phyloP scores from a whole-genome alignment of 1,284 basidiomycete species.

The Taiwanofungus camphoratus region DNA sequence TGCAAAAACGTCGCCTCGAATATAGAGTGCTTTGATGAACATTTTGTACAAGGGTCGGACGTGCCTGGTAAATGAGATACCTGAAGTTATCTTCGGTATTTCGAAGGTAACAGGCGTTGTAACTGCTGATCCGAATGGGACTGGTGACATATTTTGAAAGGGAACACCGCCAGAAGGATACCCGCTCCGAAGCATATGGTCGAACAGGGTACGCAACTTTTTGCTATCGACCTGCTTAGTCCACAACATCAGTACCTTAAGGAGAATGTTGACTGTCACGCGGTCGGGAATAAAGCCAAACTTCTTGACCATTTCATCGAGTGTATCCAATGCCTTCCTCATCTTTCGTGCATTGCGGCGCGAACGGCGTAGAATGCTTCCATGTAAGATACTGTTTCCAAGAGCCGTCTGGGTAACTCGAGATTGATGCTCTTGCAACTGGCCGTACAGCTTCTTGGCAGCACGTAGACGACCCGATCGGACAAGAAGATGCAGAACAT shows the following conservation, averaged over 20 bases:
- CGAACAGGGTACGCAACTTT: slow-evolving; percentile 51
- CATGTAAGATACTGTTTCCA: slow-evolving; percentile 53
- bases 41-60: slow-evolving; percentile 60
- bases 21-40: slow-evolving; percentile 60
- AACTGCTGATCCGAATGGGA: slow-evolving; percentile 14
- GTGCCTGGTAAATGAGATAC: slow-evolving; percentile 49
- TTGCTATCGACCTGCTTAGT: slow-evolving; percentile 31
- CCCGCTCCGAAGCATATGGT: slow-evolving; percentile 49
- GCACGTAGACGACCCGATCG: slow-evolving; percentile 21
- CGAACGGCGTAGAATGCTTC: slow-evolving; percentile 27
- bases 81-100: slow-evolving; percentile 30
- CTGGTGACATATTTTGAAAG: slow-evolving; percentile 30
- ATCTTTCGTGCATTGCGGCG: slow-evolving; percentile 39
- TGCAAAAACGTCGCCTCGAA: slow-evolving; percentile 44
- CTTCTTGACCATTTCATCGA: slow-evolving; percentile 34
- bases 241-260: slow-evolving; percentile 53
- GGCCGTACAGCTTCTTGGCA: slow-evolving; percentile 38
- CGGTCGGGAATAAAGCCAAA: slow-evolving; percentile 51
- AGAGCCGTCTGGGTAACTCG: slow-evolving; percentile 33
- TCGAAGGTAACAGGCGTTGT: slow-evolving; percentile 16
- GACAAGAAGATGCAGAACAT: slow-evolving; percentile 14
- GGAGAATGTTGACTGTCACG: slow-evolving; percentile 57
- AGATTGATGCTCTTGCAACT: slow-evolving; percentile 26
- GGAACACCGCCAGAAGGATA: slow-evolving; percentile 46
- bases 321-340: slow-evolving; percentile 34